Conservation (phyloP, 164 flowering plant genomes). For the Platanus orientalis region DNA sequence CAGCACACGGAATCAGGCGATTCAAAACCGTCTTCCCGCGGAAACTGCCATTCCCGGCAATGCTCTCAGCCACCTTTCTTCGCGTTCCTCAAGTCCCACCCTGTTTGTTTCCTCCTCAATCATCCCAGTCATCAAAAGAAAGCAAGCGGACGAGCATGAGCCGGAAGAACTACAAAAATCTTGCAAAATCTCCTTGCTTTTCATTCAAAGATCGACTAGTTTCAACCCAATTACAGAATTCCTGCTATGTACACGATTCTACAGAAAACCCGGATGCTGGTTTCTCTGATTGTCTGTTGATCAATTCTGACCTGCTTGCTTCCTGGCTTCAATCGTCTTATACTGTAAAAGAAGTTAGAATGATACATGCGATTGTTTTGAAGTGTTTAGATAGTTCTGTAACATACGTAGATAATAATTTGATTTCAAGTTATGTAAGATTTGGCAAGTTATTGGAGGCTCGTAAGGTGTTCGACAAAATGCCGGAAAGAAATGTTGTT, state of each 20-base stretch:
- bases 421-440: constrained; percentile 49
- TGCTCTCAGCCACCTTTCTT: no score
- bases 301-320: constrained; percentile 26
- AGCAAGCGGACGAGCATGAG: no score
- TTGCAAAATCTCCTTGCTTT: constrained; percentile 2
- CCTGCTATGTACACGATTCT: not conserved
- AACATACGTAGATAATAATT: constrained; percentile 48
- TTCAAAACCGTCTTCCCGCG: no score
- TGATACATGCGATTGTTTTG: constrained; percentile 39
- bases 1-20: no score
- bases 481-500: constrained; percentile 52
- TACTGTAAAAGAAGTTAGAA: constrained; percentile 33
- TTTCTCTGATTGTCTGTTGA: constrained; percentile 5
- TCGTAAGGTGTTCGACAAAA: constrained; percentile 67
- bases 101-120: no score
- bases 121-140: no score
- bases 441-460: constrained; percentile 44
- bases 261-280: constrained; percentile 16
- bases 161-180: no score
- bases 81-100: no score
- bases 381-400: constrained; percentile 21
- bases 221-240: constrained; percentile 1
- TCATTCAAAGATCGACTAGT: constrained; percentile 3
- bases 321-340: constrained; percentile 46
- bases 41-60: no score